Percentiles rank a stretch among this genome's conserved stretches.
phyloP scores from a whole-genome alignment of 2,329 filamentous ascomycete species.

The Fusarium chlamydosporum region DNA sequence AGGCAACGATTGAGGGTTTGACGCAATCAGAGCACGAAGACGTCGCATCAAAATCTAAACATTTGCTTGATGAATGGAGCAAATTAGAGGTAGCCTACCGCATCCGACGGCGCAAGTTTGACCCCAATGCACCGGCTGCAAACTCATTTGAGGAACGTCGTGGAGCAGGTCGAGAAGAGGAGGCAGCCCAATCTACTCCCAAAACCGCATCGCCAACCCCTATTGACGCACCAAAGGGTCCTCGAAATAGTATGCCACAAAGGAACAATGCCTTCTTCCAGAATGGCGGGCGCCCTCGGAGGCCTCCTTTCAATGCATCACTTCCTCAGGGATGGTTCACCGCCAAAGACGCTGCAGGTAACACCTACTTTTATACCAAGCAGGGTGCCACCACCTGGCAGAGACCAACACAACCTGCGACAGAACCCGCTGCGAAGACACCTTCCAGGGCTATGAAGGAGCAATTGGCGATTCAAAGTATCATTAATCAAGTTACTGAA shows the following conservation, averaged over 20 bases:
- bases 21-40: slow-evolving; percentile 77
- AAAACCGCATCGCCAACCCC: slow-evolving; percentile 62
- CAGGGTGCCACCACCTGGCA: slow-evolving; percentile 86
- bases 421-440: slow-evolving; percentile 73
- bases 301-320: slow-evolving; percentile 67
- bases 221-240: slow-evolving; percentile 70
- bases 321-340: slow-evolving; percentile 90
- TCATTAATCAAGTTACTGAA: slow-evolving; percentile 87
- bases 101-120: slow-evolving; percentile 90
- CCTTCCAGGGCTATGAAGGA: slow-evolving; percentile 74
- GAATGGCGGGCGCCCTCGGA: slow-evolving; percentile 63
- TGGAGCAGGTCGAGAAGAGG: slow-evolving; percentile 60
- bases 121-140: slow-evolving; percentile 72
- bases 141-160: slow-evolving; percentile 76
- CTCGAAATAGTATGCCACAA: slow-evolving; percentile 71
- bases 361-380: slow-evolving; percentile 88
- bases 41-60: slow-evolving; percentile 78
- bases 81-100: slow-evolving; percentile 92
- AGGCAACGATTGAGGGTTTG: slow-evolving; percentile 80
- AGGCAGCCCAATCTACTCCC: slow-evolving; percentile 54
- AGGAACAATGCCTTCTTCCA: slow-evolving; percentile 67
- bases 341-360: slow-evolving; percentile 77
- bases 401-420: slow-evolving; percentile 77
- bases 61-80: slow-evolving; percentile 86
- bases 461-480: slow-evolving; percentile 83